Evolutionary conservation across 169 alveolate species (phyloP).

Genomic region (Hammondia hammondi): DNA sequence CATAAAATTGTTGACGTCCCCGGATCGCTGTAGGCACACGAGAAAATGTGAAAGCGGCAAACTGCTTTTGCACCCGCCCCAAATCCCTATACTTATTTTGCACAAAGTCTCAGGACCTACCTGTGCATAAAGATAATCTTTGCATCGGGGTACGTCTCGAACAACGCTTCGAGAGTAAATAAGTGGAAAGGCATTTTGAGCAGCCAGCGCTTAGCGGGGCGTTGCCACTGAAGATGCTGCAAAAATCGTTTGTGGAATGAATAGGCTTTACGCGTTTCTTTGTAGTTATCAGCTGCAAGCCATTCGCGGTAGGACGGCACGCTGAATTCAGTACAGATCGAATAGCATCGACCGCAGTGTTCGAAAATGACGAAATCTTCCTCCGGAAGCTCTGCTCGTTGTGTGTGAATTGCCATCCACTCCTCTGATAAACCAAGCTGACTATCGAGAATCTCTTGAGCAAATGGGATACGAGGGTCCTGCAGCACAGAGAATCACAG

Average conservation of each 20-base stretch:
- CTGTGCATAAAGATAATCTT: slow-evolving; percentile 69
- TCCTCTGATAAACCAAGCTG: slow-evolving; percentile 70
- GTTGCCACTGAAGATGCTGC: slow-evolving; percentile 75
- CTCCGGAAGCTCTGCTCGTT: slow-evolving; percentile 71
- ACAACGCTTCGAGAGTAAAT: slow-evolving; percentile 71
- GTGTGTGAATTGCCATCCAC: slow-evolving; percentile 75
- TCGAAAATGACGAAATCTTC: slow-evolving; percentile 74
- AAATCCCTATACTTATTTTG: no score
- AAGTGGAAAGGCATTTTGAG: slow-evolving; percentile 77
- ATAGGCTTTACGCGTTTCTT: slow-evolving; percentile 68
- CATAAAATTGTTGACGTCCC: no score
- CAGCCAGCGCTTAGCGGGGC: slow-evolving; percentile 69
- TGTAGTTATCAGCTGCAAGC: slow-evolving; percentile 68
- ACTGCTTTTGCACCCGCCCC: neutral
- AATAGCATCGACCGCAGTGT: slow-evolving; percentile 73
- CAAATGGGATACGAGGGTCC: slow-evolving; percentile 71
- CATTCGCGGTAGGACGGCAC: slow-evolving; percentile 66
- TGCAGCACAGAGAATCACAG: neutral
- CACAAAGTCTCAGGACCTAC: neutral
- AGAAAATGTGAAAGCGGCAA: neutral
- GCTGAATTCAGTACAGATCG: slow-evolving; percentile 68
- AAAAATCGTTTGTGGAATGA: slow-evolving; percentile 73
- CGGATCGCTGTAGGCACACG: no score
- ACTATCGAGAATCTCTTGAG: slow-evolving; percentile 73
- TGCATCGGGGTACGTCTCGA: slow-evolving; percentile 74